Evolutionary conservation across 495 filamentous ascomycete genomes (phyloP).

Genomic region (Penicillium psychrofluorescens): DNA sequence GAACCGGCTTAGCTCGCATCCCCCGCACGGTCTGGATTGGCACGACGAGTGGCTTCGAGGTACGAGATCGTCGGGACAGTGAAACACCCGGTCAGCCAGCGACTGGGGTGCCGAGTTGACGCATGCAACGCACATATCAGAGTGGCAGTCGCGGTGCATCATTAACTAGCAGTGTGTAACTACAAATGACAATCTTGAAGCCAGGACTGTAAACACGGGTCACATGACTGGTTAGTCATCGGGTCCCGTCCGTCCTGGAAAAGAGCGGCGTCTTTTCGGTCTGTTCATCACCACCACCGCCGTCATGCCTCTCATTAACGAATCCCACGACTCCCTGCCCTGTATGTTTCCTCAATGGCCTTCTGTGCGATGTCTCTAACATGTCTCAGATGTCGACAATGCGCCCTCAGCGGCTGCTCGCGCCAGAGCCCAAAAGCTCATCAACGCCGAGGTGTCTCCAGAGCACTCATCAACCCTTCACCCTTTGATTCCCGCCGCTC

Average conservation of each 20-base stretch:
- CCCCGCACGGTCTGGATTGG: too few relatives aligned
- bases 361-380: constrained; percentile 7
- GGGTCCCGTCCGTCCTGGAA: too few relatives aligned
- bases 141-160: too few relatives aligned
- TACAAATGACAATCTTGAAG: too few relatives aligned
- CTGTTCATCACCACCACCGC: not conserved
- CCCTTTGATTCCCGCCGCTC: constrained; percentile 30
- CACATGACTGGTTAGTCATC: too few relatives aligned
- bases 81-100: not conserved
- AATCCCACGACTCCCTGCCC: constrained; percentile 75
- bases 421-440: constrained; percentile 53
- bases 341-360: constrained; percentile 41
- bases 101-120: too few relatives aligned
- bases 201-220: too few relatives aligned
- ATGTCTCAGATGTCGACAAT: constrained; percentile 58
- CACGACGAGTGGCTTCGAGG: too few relatives aligned
- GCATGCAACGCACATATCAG: too few relatives aligned
- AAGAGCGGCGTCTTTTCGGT: too few relatives aligned
- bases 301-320: constrained; percentile 62
- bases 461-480: constrained; percentile 30
- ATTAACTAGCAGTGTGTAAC: too few relatives aligned
- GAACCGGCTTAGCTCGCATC: too few relatives aligned
- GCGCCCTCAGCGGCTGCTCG: constrained; percentile 55
- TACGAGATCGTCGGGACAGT: not conserved
- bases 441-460: constrained; percentile 54